Percentiles rank a stretch among this genome's conserved stretches.
These are phyloP conservation scores for Hortaea werneckii DNA, from an alignment of 2,329 filamentous ascomycete species.

Conservation along the genomic window DNA sequence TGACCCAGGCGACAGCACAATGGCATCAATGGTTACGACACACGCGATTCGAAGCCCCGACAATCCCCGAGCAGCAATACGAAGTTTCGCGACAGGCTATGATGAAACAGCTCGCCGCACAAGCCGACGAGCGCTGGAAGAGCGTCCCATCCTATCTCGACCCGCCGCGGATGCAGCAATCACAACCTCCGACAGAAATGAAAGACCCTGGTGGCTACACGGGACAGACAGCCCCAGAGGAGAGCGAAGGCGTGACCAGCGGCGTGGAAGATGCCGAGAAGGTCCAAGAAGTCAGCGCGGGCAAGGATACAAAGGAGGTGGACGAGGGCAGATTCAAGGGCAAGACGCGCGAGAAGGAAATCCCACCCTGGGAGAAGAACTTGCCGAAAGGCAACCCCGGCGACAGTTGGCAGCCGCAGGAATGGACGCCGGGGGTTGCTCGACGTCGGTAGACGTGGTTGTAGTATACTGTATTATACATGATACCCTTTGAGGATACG, in stretches of 20 bases:
- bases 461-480: background rate
- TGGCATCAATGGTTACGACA: conserved; percentile 61
- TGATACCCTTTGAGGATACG: too few relatives aligned
- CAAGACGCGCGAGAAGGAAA: conserved; percentile 15
- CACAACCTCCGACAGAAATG: conserved; percentile 35
- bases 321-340: conserved; percentile 25
- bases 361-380: conserved; percentile 32
- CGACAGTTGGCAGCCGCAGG: conserved; percentile 38
- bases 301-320: conserved; percentile 16
- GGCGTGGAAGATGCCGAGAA: conserved; percentile 23
- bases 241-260: conserved; percentile 22
- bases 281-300: conserved; percentile 18
- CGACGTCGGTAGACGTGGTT: conserved; percentile 13
- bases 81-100: conserved; percentile 47
- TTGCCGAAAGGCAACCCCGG: conserved; percentile 27
- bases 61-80: conserved; percentile 47
- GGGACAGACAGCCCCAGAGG: conserved; percentile 22
- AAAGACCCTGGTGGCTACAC: conserved; percentile 33
- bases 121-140: conserved; percentile 53
- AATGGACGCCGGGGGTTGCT: conserved; percentile 34
- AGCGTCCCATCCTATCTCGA: conserved; percentile 50
- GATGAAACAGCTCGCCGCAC: conserved; percentile 48
- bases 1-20: conserved; percentile 37
- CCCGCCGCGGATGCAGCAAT: conserved; percentile 41
- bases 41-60: conserved; percentile 46